phyloP scores from a whole-genome alignment of 257 asterid genomes.

The Misopates orontium region DNA sequence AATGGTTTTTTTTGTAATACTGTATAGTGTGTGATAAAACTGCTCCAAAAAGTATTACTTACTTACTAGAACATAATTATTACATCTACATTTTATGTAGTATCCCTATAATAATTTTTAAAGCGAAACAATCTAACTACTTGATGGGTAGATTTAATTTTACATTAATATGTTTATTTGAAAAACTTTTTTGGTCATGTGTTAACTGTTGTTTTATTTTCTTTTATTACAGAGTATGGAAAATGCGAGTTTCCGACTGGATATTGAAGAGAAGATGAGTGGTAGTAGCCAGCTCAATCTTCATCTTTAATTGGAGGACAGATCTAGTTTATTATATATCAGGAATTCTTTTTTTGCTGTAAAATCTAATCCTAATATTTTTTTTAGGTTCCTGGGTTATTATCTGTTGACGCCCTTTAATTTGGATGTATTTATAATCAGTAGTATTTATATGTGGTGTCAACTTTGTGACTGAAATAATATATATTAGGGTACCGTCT shows the following conservation, averaged over 20 bases:
- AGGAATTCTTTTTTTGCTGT: background rate
- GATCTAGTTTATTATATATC: background rate
- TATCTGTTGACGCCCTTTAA: background rate
- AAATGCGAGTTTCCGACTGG: constrained; percentile 67
- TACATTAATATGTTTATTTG: no score
- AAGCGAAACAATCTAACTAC: no score
- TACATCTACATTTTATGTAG: no score
- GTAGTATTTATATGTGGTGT: background rate
- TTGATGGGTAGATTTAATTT: no score
- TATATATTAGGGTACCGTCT: background rate
- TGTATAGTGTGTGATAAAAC: no score
- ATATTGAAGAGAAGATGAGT: constrained; percentile 31
- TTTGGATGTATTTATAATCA: background rate
- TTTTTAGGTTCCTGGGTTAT: background rate
- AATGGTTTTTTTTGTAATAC: no score
- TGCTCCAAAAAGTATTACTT: no score
- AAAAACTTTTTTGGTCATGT: no score
- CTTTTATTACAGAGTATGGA: constrained; percentile 54
- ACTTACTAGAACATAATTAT: no score
- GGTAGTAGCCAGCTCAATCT: no score
- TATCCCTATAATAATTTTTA: no score
- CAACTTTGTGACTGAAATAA: background rate
- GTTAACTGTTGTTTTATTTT: background rate
- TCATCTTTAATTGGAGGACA: background rate
- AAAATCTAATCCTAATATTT: background rate